Base-by-base conservation (phyloP, 2,329 filamentous ascomycete genomes). In the Nigrograna mackinnonii region DNA sequence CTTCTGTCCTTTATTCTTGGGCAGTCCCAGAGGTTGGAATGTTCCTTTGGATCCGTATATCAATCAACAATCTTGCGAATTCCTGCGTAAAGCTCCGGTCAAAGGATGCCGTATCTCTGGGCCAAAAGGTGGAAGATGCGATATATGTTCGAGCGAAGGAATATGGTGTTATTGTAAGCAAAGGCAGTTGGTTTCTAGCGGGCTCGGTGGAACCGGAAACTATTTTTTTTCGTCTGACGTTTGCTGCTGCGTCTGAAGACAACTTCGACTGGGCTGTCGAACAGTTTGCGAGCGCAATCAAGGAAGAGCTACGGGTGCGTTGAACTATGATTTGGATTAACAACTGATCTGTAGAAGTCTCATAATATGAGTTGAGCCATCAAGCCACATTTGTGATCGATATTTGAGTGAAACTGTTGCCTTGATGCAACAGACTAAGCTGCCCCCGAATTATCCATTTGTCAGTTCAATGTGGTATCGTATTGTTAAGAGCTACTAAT, bases 161-260 rank as follows among this genome's bases (percentile, higher is more conserved):
- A 11, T 13, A 34, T 18, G 31, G 31, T 9, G 31, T 34, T 9
- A n/a, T 34, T 12, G 3, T 34, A 11, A 34, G 31, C 16, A 34
- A 18, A 2, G 31, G 31, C 12, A 34, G 31, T 18, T 34, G 31
- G 31, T 34, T 34, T 34, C 3, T 17, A 9, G 17, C 2, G 11
- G 31, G 17, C 17, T 11, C 11, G 22, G 3, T 68, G 65, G 62
- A 59, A 62, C 5, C 65, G 16, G 12, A 66, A 39, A 22, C 41
- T 2, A 63, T 66, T 1, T 62, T 64, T 36, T 41, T 46, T 17
- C 38, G 43, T 4, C 3, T 46, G 17, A 46, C 43, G 19, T 41
- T 46, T 33, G 43, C 39, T 20, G 39, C 43, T 6, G 43, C 43
- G 9, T 13, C 38, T n/a, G 21, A 22, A 26, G 18, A 37, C 21